Evolutionary conservation across 2,329 filamentous ascomycete species (phyloP), one percentile per base, ranked within the genome.

Genomic region (Cladobotryum protrusum): DNA sequence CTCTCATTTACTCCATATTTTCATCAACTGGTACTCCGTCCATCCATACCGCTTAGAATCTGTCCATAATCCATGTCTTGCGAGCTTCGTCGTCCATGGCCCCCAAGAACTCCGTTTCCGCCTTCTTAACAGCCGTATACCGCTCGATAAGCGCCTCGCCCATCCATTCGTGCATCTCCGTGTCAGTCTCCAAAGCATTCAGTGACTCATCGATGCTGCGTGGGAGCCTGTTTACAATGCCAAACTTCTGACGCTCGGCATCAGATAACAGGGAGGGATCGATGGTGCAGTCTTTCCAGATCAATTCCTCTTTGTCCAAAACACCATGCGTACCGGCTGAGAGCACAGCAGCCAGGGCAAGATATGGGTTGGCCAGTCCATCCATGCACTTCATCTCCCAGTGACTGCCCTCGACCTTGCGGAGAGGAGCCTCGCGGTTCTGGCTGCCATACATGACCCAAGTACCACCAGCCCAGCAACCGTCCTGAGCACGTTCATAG

Each of bases 311-410:
- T 42, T 53, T 43, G 29, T 52, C 54, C 8, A 48, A 50, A 4
- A 66, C 54, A 7, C 65, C 63, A 34, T 58, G 43, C n/a, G 60
- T 43, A 2, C 67, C 63, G 1, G 69, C 64, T 1, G 61, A 56
- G 3, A 70, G 37, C 2, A 70, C 52, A 17, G 64, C 65, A 7
- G 65, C 56, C 45, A 68, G 47, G 15, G 65, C 85, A 2, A 95
- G 66, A 61, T 93, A 95, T 48, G 83, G 79, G 61, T 95, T 95
- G 3, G 87, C 86, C 15, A 89, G 67, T 0, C 88, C 89, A 60
- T 95, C 89, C n/a, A 92, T 61, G 48, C 78, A 81, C 61, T 89
- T 85, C 18, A 95, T 58, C 67, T 95, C 89, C 85, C 87, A 95
- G 60, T 89, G 84, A 17, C 80, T 82, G 2, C 65, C 70, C 3